Evolutionary conservation across 163 green algal genomes (phyloP).

Genomic region (Trebouxiophyceae sp.): DNA sequence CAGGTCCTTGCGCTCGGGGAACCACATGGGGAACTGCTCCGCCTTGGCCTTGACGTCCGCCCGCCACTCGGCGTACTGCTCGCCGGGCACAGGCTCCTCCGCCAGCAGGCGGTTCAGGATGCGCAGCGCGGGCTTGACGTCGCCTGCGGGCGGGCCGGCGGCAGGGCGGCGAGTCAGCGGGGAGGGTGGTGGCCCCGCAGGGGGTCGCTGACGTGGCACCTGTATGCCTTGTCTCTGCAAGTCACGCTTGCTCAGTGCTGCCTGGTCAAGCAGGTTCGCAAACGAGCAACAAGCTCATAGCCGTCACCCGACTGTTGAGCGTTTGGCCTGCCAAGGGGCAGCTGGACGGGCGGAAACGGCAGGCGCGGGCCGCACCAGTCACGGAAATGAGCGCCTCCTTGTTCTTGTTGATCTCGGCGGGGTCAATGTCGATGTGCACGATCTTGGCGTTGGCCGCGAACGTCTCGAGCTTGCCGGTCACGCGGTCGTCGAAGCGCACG

Average conservation of each 20-base stretch:
- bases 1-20: conserved; percentile 72
- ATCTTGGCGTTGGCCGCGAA: conserved; percentile 89
- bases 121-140: conserved; percentile 3
- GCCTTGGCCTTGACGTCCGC: conserved; percentile 46
- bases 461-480: conserved; percentile 96
- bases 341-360: no score
- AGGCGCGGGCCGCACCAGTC: conserved; percentile 70
- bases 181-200: no score
- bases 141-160: no score
- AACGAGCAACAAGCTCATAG: no score
- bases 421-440: conserved; percentile 98
- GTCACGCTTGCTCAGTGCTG: no score
- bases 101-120: conserved; percentile 75
- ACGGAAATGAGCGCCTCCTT: conserved; percentile 87
- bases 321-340: no score
- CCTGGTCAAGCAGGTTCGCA: no score
- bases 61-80: conserved; percentile 50
- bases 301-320: no score
- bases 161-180: no score
- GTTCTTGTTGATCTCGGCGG: conserved; percentile 99
- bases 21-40: conserved; percentile 74
- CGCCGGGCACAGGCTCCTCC: conserved; percentile 24
- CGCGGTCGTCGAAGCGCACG: conserved; percentile 98
- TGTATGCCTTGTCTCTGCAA: no score
- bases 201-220: no score